Evolutionary conservation across 352 stramenopile genomes (phyloP), one percentile per base, ranked within the genome.

Genomic region (Pythium monospermum): DNA sequence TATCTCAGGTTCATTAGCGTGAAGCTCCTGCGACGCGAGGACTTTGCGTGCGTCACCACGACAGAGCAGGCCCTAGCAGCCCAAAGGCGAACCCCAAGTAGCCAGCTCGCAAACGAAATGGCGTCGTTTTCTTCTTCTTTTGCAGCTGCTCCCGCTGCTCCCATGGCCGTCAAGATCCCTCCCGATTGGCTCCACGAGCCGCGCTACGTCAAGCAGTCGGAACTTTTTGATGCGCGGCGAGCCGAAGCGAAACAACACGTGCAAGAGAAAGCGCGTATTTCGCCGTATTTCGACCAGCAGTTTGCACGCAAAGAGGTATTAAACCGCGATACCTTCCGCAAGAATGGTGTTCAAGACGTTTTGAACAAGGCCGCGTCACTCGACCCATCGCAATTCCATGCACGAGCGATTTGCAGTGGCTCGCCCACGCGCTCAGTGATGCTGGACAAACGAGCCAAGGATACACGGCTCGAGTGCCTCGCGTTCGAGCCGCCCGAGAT

Each of bases 171-270:
- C 42, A 72, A 68, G 62, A 74, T 85, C 37, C 76, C 73, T 10
- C 62, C 69, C 18, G 67, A 87, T 25, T 87, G 76, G 76, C 59
- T 83, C 11, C 69, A 56, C 39, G 44, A 84, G 69, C 74, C 79
- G 0, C 47, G 50, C 15, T 76, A 74, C 37, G 31, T 44, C 7
- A 79, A 59, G 42, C 75, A 71, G n/a, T 73, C 38, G 12, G 68
- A 83, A 1, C 46, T 90, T 27, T 53, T 81, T 31, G 57, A 75
- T 16, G 66, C 68, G n/a, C 65, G 74, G 6, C 58, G 66, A 15
- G 49, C 62, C 18, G 74, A 86, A 11, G 68, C 63, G 28, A 66
- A 58, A 30, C 49, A 72, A 21, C 61, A 81, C 13, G 69, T 51
- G 11, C 40, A 85, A 4, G 66, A 57, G 6, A 55, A 61, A 26